Percentiles rank a stretch among this genome's conserved stretches.
Conservation (phyloP, 345 rosid genomes). For the Dipteronia sinensis region DNA sequence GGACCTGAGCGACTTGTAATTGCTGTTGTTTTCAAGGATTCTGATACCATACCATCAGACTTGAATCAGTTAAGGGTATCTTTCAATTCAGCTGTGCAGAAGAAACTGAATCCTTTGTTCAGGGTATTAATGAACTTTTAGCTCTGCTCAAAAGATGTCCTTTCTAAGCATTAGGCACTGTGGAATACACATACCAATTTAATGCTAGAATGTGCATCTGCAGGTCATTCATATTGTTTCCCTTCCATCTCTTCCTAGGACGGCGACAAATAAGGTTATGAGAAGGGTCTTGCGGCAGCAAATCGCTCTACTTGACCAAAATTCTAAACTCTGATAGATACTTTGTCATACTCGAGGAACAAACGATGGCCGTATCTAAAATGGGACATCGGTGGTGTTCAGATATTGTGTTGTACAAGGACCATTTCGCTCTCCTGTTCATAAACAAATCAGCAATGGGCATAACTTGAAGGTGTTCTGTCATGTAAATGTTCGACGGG, state of each 20-base stretch:
- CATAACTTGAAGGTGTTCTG: background rate
- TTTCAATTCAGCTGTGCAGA: conserved; percentile 81
- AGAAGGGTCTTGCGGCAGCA: conserved; percentile 85
- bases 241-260: conserved; percentile 73
- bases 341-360: too few species aligned
- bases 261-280: conserved; percentile 94
- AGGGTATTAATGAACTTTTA: conserved; percentile 46
- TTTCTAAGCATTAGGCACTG: background rate
- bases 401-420: background rate
- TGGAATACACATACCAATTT: background rate
- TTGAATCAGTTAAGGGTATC: conserved; percentile 57
- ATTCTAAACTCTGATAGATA: conserved; percentile 55
- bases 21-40: conserved; percentile 69
- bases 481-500: background rate
- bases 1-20: conserved; percentile 89
- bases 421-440: background rate
- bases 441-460: background rate
- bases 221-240: conserved; percentile 70
- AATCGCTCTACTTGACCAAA: conserved; percentile 45
- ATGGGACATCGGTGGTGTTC: background rate
- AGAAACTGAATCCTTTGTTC: conserved; percentile 88
- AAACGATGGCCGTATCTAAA: background rate
- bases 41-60: conserved; percentile 33
- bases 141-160: background rate
- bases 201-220: conserved; percentile 27